These are phyloP conservation scores for Arthrobotrys musiformis DNA, from an alignment of 2,329 filamentous ascomycete species.

Conservation along the genomic window DNA sequence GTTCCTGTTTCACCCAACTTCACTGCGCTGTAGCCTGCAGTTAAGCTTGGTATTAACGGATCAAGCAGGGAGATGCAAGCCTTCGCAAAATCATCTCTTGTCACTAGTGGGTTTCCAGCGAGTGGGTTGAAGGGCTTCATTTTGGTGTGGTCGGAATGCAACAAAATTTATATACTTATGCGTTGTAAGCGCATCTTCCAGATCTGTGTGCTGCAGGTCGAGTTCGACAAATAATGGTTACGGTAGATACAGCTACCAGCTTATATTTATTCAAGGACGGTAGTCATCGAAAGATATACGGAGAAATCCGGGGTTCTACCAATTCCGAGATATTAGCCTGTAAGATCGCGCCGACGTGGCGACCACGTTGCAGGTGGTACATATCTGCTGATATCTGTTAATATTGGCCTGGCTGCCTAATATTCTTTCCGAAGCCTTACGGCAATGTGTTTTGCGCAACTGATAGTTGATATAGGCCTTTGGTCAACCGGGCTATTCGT, in stretches of 20 bases:
- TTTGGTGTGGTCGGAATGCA: not conserved
- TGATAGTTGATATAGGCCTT: not conserved
- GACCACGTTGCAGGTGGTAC: not conserved
- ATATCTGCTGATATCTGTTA: too few species aligned
- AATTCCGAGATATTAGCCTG: constrained; percentile 9
- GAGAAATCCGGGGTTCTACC: not conserved
- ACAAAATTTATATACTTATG: constrained; percentile 10
- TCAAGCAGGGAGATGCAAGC: constrained; percentile 74
- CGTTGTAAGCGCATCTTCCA: not conserved
- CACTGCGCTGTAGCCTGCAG: constrained; percentile 72
- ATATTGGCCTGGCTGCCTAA: constrained; percentile 1
- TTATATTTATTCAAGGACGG: not conserved
- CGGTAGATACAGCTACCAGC: not conserved
- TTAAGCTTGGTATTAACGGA: constrained; percentile 78
- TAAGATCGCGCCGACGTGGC: not conserved
- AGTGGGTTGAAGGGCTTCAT: constrained; percentile 46
- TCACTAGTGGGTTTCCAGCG: constrained; percentile 54
- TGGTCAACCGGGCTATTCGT: not conserved
- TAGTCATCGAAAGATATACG: not conserved
- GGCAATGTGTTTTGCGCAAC: not conserved
- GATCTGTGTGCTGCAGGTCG: too few species aligned
- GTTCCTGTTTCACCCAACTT: constrained; percentile 78
- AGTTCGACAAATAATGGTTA: not conserved
- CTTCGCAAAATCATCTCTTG: constrained; percentile 65
- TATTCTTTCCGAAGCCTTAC: not conserved